These are phyloP conservation scores for Pleurotus giganteus DNA, from an alignment of 768 basidiomycete species.

Conservation along the genomic window DNA sequence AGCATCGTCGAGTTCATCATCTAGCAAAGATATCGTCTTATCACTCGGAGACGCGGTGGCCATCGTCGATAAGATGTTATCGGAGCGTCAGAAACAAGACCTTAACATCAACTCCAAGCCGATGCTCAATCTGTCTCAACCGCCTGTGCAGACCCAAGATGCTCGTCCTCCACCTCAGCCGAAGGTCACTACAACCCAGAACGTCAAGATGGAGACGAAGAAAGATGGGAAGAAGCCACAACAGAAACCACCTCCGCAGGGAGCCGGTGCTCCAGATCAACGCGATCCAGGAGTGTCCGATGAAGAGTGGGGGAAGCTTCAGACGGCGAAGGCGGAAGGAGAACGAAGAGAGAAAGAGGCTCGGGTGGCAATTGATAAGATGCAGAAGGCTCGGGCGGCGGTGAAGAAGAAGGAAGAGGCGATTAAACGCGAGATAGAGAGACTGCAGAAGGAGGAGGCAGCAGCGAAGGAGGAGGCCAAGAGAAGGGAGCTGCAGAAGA, in stretches of 20 bases:
- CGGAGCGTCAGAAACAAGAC: slow-evolving; percentile 15
- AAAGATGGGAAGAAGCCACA: neutral
- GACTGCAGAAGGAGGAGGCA: slow-evolving; percentile 17
- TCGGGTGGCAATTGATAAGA: slow-evolving; percentile 21
- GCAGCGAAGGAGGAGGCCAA: slow-evolving; percentile 23
- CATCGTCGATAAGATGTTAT: slow-evolving; percentile 17
- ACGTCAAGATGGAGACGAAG: slow-evolving; percentile 10
- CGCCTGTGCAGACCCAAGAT: slow-evolving; percentile 13
- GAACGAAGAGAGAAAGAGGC: slow-evolving; percentile 21
- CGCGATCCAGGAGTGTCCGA: slow-evolving; percentile 56
- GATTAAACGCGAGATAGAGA: slow-evolving; percentile 22
- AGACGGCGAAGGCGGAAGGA: slow-evolving; percentile 34
- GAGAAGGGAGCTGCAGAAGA: slow-evolving; percentile 16
- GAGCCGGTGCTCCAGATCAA: slow-evolving; percentile 5
- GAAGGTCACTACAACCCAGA: slow-evolving; percentile 7
- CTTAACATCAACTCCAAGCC: slow-evolving; percentile 4
- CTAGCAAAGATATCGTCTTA: slow-evolving; percentile 19
- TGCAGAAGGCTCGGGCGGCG: slow-evolving; percentile 14
- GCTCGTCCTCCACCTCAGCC: slow-evolving; percentile 14
- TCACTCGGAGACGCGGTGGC: slow-evolving; percentile 19
- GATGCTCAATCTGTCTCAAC: slow-evolving; percentile 11
- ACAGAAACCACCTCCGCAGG: slow-evolving; percentile 6
- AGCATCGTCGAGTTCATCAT: neutral
- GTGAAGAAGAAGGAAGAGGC: slow-evolving; percentile 16
- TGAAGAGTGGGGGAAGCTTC: slow-evolving; percentile 47